Evolutionary conservation across 1,139 yeast genomes (phyloP).

Genomic region (Geotrichum candidum): DNA sequence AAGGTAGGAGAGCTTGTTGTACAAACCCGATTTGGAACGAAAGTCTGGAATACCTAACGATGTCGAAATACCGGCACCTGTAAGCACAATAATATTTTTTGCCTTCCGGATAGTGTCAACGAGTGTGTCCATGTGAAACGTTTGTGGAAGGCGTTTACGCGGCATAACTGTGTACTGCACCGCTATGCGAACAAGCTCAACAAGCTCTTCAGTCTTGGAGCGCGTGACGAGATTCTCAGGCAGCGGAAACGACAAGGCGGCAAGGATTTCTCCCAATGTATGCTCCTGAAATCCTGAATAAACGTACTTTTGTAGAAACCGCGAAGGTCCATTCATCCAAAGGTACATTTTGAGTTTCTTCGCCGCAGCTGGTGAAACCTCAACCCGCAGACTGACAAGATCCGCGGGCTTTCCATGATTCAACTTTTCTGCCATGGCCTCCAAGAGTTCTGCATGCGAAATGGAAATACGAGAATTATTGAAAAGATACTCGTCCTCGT

Average conservation of each 20-base stretch:
- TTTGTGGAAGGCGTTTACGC: conserved; percentile 28
- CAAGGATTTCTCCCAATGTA: conserved; percentile 40
- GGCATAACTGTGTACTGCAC: conserved; percentile 29
- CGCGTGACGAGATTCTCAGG: conserved; percentile 26
- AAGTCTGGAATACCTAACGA: conserved; percentile 93
- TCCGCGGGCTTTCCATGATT: conserved; percentile 19
- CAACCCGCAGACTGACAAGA: conserved; percentile 20
- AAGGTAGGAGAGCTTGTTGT: conserved; percentile 54
- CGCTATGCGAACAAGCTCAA: conserved; percentile 24
- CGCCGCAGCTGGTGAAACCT: conserved; percentile 39
- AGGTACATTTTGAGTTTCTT: conserved; percentile 52
- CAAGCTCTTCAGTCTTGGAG: conserved; percentile 10
- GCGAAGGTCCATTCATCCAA: conserved; percentile 54
- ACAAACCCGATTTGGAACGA: conserved; percentile 83
- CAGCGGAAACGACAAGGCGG: conserved; percentile 36
- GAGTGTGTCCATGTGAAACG: conserved; percentile 54
- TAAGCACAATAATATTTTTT: conserved; percentile 64
- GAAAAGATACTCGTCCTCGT: conserved; percentile 14
- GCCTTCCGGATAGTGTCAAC: conserved; percentile 49
- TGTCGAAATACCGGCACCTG: conserved; percentile 96
- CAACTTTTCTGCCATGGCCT: conserved; percentile 25
- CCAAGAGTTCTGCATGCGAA: conserved; percentile 25
- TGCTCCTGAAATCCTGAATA: conserved; percentile 51
- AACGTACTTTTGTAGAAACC: conserved; percentile 53
- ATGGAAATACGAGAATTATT: conserved; percentile 1